Base-by-base conservation (phyloP, 2,329 filamentous ascomycete genomes). In the Colletotrichum chrysophilum region DNA sequence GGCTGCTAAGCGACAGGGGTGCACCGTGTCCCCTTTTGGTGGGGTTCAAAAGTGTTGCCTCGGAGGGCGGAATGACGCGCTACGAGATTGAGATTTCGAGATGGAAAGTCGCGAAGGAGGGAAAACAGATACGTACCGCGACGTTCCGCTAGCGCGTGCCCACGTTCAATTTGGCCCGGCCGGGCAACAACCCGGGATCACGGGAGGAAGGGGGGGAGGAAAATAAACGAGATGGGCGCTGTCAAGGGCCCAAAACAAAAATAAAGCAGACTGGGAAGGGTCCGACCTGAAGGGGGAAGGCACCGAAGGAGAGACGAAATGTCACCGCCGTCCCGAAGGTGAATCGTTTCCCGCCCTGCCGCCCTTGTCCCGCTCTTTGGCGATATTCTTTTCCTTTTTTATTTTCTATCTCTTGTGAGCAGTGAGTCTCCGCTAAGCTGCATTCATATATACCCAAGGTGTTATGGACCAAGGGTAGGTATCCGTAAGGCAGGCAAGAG, bases 61-160 rank as follows among this genome's bases (percentile, higher is more conserved):
- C 38, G 68, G 56, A 48, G 24, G 8, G 69, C 69, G 68, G 68
- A 56, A 75, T 75, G 73, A 72, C 56, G 73, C 73, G 64, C 73
- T 68, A 72, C 21, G 52, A 8, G 21, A 60, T 2, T 16, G 24
- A 32, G 52, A 21, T 56, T 56, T 56, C 24, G 52, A 21, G 52
- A 21, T 56, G 52, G 18, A 43, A 38, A 43, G 38, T 28, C 18
- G 24, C 28, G 18, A 30, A 1, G 58, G 3, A 26, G 16, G 26
- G 28, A n/a, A n/a, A 10, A 28, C 0, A 16, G 16, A 62, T 73
- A 75, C 73, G 73, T 75, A 75, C 56, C 34, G 8, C 2, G 62
- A 13, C 18, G 38, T 43, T 43, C 38, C 8, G 1, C 18, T 43
- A 43, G 38, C 38, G 36, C 36, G 38, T 43, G 38, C 18, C 38